phyloP scores from a whole-genome alignment of 148 eudicot genomes.

The Spergularia marina region DNA sequence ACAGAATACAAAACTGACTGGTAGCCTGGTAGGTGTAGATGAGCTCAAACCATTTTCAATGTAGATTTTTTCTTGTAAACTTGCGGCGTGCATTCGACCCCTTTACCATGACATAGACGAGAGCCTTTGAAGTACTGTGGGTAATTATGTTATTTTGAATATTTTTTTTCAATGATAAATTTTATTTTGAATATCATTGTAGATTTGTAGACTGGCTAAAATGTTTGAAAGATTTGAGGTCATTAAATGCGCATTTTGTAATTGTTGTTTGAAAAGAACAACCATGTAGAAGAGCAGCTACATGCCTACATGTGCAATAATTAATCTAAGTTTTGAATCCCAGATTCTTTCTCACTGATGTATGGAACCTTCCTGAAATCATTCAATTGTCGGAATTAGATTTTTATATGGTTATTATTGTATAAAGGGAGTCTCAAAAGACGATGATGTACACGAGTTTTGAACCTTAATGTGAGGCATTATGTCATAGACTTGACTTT shows the following conservation, averaged over 20 bases:
- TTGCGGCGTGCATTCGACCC: too few relatives aligned
- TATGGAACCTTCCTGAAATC: conserved; percentile 23
- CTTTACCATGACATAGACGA: too few relatives aligned
- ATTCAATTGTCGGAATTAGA: conserved; percentile 1
- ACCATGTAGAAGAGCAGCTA: neutral
- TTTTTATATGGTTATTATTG: neutral
- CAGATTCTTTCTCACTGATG: conserved; percentile 17
- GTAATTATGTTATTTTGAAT: too few relatives aligned
- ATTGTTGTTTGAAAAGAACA: neutral
- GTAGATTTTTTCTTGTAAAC: too few relatives aligned
- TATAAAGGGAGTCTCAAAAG: too few relatives aligned
- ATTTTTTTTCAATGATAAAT: neutral
- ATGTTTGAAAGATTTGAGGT: conserved; percentile 19
- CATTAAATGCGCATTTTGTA: conserved; percentile 12
- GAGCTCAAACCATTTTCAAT: conserved; percentile 5
- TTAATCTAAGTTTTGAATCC: conserved; percentile 5
- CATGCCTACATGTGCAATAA: conserved; percentile 7
- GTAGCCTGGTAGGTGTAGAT: conserved; percentile 21
- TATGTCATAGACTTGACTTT: too few relatives aligned
- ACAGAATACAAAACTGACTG: conserved; percentile 17
- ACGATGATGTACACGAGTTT: too few relatives aligned
- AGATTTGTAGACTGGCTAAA: conserved; percentile 3
- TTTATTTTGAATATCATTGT: neutral
- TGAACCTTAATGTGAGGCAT: too few relatives aligned
- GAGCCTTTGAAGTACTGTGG: too few relatives aligned